A percentile compares a stretch with the other conserved stretches of the same genome.
Conservation (phyloP, 2,329 filamentous ascomycete genomes). For the Thielaviopsis punctulata region DNA sequence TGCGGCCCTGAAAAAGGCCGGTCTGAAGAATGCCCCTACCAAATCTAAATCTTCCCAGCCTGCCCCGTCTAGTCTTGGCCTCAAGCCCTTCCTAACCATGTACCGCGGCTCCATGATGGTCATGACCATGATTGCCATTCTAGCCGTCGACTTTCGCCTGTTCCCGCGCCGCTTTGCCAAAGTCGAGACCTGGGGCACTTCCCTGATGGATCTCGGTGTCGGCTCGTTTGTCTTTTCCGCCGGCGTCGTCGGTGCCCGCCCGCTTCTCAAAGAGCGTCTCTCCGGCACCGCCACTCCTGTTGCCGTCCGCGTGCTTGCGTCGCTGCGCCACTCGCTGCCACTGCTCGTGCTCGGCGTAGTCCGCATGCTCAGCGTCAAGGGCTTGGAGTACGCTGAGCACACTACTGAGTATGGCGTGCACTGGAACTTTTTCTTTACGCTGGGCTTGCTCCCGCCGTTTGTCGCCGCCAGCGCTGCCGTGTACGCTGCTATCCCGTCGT, state of each 20-base stretch:
- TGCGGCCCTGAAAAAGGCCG: constrained; percentile 27
- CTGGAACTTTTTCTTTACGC: constrained; percentile 99
- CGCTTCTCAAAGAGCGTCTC: constrained; percentile 54
- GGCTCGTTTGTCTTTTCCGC: constrained; percentile 94
- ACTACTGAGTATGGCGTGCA: constrained; percentile 95
- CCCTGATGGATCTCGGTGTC: constrained; percentile 95
- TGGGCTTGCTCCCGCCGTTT: constrained; percentile 76
- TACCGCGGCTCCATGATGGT: constrained; percentile 89
- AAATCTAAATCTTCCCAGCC: constrained; percentile 13
- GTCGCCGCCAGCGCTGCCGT: constrained; percentile 66
- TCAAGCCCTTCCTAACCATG: constrained; percentile 81
- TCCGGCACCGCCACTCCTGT: constrained; percentile 33
- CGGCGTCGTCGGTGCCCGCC: constrained; percentile 74
- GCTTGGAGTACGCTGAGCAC: constrained; percentile 89
- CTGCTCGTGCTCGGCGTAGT: constrained; percentile 64
- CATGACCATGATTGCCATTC: constrained; percentile 72
- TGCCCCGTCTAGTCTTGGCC: constrained; percentile 36
- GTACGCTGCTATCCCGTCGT: constrained; percentile 55
- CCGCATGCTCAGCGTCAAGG: constrained; percentile 77
- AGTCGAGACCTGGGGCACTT: constrained; percentile 98
- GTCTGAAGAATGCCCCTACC: constrained; percentile 1
- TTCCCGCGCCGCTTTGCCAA: constrained; percentile 94
- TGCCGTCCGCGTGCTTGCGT: constrained; percentile 40
- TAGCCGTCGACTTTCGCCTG: constrained; percentile 89
- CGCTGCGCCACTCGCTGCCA: constrained; percentile 67